Evolutionary conservation across 106 monocot species (phyloP).

Genomic region (Ottelia alismoides): DNA sequence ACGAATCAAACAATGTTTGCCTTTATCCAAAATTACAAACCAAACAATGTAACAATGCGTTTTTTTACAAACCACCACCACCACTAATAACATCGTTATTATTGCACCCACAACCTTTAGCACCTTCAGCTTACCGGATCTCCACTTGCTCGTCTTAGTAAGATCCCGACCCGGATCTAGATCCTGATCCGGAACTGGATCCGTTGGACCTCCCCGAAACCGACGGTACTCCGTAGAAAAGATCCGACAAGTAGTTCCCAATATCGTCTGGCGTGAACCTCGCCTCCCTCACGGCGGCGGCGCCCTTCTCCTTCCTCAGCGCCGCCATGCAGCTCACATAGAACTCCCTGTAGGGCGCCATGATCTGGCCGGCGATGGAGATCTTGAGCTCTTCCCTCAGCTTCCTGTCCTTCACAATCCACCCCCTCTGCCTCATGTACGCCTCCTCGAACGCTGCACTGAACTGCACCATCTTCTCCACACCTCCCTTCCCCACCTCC

Average conservation of each 20-base stretch:
- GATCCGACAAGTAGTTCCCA: slow-evolving; percentile 11
- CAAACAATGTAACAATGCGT: too few relatives aligned
- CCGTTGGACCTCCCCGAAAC: background rate
- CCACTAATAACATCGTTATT: too few relatives aligned
- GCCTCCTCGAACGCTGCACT: slow-evolving; percentile 33
- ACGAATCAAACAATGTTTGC: too few relatives aligned
- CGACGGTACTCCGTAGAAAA: background rate
- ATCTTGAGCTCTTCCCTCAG: slow-evolving; percentile 25
- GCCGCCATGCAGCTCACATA: slow-evolving; percentile 6
- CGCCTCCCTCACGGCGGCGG: slow-evolving; percentile 2
- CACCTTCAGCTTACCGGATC: background rate
- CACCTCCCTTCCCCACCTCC: background rate
- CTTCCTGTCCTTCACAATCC: slow-evolving; percentile 33
- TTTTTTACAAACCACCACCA: too few relatives aligned
- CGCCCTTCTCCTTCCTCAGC: background rate
- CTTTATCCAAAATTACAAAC: too few relatives aligned
- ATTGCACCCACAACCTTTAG: too few relatives aligned
- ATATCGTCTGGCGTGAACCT: slow-evolving; percentile 17
- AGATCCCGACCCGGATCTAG: background rate
- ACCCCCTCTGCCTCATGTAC: slow-evolving; percentile 13
- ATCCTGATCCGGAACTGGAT: background rate
- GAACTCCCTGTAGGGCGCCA: slow-evolving; percentile 23
- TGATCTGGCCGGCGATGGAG: slow-evolving; percentile 7
- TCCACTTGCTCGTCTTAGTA: background rate
- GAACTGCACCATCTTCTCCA: slow-evolving; percentile 16